These are phyloP conservation scores for Nosema muscidifuracis DNA, from an alignment of 371 early-diverging fungal genomes.

Conservation along the genomic window DNA sequence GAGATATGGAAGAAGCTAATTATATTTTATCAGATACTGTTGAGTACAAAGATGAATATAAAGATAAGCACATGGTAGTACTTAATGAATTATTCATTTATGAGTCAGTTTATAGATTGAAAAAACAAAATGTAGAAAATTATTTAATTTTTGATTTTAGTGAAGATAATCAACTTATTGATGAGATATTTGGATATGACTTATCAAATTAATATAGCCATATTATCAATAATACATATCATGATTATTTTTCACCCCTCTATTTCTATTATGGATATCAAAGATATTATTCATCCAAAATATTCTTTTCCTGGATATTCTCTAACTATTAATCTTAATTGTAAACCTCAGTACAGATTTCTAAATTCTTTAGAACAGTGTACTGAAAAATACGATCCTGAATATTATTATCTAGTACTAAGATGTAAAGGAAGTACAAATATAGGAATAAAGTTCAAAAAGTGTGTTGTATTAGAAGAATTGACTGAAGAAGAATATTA, in stretches of 20 bases:
- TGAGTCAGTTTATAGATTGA: background rate
- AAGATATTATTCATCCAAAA: background rate
- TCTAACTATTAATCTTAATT: background rate
- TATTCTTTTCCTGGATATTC: background rate
- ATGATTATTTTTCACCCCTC: too few species aligned
- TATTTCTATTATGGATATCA: background rate
- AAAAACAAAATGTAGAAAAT: background rate
- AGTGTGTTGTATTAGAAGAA: background rate
- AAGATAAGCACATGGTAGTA: background rate
- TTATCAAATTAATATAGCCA: background rate
- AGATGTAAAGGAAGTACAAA: conserved; percentile 1
- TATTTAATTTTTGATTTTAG: background rate
- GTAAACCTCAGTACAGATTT: conserved; percentile 25
- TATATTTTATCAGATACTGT: too few species aligned
- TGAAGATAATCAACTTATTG: background rate
- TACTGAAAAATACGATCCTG: conserved; percentile 20
- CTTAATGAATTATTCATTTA: background rate
- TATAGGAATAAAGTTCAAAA: conserved; percentile 18
- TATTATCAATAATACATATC: too few species aligned
- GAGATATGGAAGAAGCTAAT: background rate
- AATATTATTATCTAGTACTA: conserved; percentile 22
- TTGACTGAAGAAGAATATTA: background rate
- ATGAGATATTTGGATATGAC: background rate
- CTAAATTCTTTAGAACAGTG: conserved; percentile 16
- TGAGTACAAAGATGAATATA: too few species aligned